Conservation (phyloP, 1,284 basidiomycete genomes). For the Vanrija sp. region DNA sequence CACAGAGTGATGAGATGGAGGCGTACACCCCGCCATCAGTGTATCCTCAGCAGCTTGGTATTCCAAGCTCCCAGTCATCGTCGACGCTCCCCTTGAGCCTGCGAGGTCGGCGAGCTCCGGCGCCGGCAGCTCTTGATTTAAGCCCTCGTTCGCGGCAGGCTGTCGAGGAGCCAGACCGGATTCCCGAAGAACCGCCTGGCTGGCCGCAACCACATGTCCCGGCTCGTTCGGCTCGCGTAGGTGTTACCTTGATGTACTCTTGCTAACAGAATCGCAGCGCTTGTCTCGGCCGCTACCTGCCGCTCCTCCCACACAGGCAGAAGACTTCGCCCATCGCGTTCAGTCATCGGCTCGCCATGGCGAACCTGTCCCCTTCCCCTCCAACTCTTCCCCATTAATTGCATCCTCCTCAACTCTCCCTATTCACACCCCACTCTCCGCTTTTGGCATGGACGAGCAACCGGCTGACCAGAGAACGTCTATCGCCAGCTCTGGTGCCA, state of each 20-base stretch:
- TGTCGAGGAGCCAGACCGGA: too few relatives aligned
- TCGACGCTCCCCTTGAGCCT: conserved; percentile 20
- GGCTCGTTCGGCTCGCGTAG: too few relatives aligned
- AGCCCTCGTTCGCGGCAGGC: conserved; percentile 15
- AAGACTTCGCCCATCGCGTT: background rate
- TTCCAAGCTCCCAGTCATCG: conserved; percentile 20
- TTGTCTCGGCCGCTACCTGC: background rate
- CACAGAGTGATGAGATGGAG: too few relatives aligned
- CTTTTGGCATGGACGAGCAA: conserved; percentile 9
- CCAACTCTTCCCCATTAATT: background rate
- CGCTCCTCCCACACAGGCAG: background rate
- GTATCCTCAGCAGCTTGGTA: conserved; percentile 7
- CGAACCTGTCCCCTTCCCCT: conserved; percentile 12
- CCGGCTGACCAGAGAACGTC: conserved; percentile 15
- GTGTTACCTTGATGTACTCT: background rate
- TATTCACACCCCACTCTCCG: conserved; percentile 13
- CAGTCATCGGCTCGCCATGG: background rate
- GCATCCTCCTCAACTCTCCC: background rate
- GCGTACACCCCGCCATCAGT: background rate
- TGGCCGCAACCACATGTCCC: too few relatives aligned
- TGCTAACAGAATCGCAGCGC: background rate
- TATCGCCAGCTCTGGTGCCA: conserved; percentile 8
- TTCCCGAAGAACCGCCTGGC: too few relatives aligned
- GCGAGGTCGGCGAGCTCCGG: conserved; percentile 32
- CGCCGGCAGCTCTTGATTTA: conserved; percentile 38